These are phyloP conservation scores for Kalmusia sp. DNA, from an alignment of 2,329 filamentous ascomycete genomes.

Conservation along the genomic window DNA sequence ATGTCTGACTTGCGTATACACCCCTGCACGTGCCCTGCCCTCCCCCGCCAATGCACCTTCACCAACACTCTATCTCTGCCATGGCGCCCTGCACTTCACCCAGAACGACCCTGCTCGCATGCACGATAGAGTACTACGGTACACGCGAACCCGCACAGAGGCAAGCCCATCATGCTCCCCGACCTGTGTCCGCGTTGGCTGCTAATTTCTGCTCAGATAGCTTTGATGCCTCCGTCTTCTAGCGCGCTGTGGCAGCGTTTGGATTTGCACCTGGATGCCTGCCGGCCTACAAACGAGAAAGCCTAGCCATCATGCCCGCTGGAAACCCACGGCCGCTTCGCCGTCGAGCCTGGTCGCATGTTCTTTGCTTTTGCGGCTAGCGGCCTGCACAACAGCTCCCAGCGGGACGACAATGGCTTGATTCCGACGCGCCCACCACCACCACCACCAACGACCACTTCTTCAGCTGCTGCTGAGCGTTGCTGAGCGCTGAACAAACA, in stretches of 20 bases:
- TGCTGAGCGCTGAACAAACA: too few relatives aligned
- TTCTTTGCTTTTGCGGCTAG: not conserved
- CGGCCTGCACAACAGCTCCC: not conserved
- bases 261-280: too few relatives aligned
- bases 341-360: too few relatives aligned
- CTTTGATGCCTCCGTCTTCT: not conserved
- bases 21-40: constrained; percentile 1
- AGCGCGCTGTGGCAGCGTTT: not conserved
- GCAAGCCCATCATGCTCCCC: too few relatives aligned
- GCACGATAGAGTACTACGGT: constrained; percentile 10
- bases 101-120: not conserved
- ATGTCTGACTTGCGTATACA: constrained; percentile 6
- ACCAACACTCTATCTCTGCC: constrained; percentile 12
- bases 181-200: too few relatives aligned
- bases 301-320: too few relatives aligned
- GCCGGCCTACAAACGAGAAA: too few relatives aligned
- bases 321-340: too few relatives aligned
- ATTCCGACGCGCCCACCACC: too few relatives aligned
- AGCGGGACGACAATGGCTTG: not conserved
- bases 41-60: not conserved
- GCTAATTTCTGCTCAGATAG: not conserved
- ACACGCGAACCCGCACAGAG: too few relatives aligned
- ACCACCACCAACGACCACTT: too few relatives aligned
- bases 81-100: not conserved
- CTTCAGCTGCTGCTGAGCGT: too few relatives aligned